phyloP scores from a whole-genome alignment of 192 early-diverging fungal species.

The Gryganskiella cystojenkinii region DNA sequence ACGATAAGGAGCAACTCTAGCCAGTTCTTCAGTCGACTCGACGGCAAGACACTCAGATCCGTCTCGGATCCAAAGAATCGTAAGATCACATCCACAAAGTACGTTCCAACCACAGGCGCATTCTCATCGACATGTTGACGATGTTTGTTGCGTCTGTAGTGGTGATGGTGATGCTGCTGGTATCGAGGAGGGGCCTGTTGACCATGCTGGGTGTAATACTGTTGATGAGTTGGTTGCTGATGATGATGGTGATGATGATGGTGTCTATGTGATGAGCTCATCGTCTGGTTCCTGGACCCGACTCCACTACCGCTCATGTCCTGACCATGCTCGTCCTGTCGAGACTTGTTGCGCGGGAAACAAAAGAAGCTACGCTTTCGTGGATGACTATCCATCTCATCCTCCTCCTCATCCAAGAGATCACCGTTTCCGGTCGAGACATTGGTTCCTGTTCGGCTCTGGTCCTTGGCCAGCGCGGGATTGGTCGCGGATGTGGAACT shows the following conservation, averaged over 20 bases:
- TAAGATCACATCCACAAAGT: slow-evolving; percentile 65
- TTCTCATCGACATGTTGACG: slow-evolving; percentile 22
- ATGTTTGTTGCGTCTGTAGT: slow-evolving; percentile 26
- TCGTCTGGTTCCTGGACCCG: too few relatives aligned
- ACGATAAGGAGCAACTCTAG: slow-evolving; percentile 66
- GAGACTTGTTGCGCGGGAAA: slow-evolving; percentile 21
- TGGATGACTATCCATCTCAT: slow-evolving; percentile 1
- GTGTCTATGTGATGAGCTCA: too few relatives aligned
- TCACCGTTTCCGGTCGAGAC: background rate
- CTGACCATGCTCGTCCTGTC: slow-evolving; percentile 3
- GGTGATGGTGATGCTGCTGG: slow-evolving; percentile 45
- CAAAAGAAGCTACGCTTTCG: slow-evolving; percentile 10
- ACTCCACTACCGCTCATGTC: background rate
- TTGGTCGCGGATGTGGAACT: slow-evolving; percentile 14
- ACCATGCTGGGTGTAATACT: background rate
- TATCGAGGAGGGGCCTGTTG: slow-evolving; percentile 12
- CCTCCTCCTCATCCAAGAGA: slow-evolving; percentile 1
- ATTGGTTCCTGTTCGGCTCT: background rate
- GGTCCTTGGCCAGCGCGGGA: slow-evolving; percentile 7
- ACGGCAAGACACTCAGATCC: slow-evolving; percentile 56
- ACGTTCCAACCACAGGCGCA: slow-evolving; percentile 50
- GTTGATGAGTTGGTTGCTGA: background rate
- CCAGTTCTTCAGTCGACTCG: slow-evolving; percentile 62
- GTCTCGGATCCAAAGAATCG: slow-evolving; percentile 63
- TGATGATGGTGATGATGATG: background rate